phyloP scores from a whole-genome alignment of 495 filamentous ascomycete species.

The Letharia columbiana region DNA sequence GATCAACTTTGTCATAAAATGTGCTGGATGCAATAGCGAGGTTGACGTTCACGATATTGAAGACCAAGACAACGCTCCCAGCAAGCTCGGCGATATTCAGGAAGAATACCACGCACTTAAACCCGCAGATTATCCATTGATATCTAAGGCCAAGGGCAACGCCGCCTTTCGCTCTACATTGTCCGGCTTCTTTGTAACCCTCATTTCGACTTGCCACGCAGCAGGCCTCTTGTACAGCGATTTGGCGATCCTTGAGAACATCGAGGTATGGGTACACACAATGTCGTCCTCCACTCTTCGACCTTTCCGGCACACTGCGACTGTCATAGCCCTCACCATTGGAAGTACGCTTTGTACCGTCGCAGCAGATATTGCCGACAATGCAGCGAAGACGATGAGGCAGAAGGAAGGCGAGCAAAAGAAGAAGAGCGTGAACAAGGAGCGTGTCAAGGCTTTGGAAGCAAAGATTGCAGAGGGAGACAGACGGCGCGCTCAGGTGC shows the following conservation, averaged over 20 bases:
- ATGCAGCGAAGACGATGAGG: conserved; percentile 63
- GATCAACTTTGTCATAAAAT: conserved; percentile 79
- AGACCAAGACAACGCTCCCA: conserved; percentile 72
- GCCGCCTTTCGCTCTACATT: conserved; percentile 66
- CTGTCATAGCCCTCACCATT: conserved; percentile 67
- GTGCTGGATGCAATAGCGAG: conserved; percentile 67
- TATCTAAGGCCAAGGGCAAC: conserved; percentile 64
- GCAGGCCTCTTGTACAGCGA: conserved; percentile 69
- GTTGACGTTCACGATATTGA: conserved; percentile 70
- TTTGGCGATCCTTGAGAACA: conserved; percentile 66
- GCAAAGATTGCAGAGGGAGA: conserved; percentile 57
- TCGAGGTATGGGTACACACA: conserved; percentile 73
- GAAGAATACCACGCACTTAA: conserved; percentile 69
- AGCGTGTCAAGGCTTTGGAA: conserved; percentile 57
- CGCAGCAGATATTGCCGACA: conserved; percentile 53
- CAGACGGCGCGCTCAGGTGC: conserved; percentile 51
- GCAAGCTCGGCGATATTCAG: conserved; percentile 65
- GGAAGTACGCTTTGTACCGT: conserved; percentile 59
- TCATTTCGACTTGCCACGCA: conserved; percentile 66
- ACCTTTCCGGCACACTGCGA: conserved; percentile 88
- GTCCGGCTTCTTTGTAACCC: conserved; percentile 64
- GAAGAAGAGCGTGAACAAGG: conserved; percentile 68
- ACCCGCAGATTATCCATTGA: conserved; percentile 86
- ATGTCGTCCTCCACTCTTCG: conserved; percentile 77
- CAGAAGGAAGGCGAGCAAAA: conserved; percentile 76